Evolutionary conservation across 2,329 filamentous ascomycete genomes (phyloP).

Genomic region (Pseudovirgaria hyperparasitica): DNA sequence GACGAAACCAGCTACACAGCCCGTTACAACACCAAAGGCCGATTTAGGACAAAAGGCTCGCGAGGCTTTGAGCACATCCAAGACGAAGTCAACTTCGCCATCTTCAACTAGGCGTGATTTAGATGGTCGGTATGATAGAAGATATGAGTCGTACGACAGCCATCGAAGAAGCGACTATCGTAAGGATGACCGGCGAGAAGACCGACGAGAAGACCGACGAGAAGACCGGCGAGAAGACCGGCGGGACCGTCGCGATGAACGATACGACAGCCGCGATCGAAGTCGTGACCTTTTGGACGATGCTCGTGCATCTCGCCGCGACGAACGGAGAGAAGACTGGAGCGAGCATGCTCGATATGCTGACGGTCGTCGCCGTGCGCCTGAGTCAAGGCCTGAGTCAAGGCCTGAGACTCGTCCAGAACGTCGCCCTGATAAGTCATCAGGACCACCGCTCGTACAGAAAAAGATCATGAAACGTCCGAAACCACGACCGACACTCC

Average conservation of each 20-base stretch:
- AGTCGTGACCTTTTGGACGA: conserved; percentile 4
- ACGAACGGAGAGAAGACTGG: conserved; percentile 13
- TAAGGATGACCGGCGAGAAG: conserved; percentile 9
- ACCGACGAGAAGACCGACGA: conserved; percentile 11
- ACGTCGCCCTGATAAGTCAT: conserved; percentile 21
- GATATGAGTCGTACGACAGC: conserved; percentile 4
- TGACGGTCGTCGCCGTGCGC: conserved; percentile 14
- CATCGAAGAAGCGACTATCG: conserved; percentile 9
- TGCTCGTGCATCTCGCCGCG: conserved; percentile 14
- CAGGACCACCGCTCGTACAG: conserved; percentile 34
- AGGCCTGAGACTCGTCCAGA: conserved; percentile 25
- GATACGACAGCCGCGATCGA: conserved; percentile 8
- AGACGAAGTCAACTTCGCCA: conserved; percentile 25
- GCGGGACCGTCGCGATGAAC: conserved; percentile 9
- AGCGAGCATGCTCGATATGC: too few species aligned
- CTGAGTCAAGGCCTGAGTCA: conserved; percentile 12
- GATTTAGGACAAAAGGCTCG: conserved; percentile 28
- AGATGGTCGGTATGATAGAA: conserved; percentile 3
- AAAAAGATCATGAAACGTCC: conserved; percentile 55
- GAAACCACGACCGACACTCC: conserved; percentile 58
- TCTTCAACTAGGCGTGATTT: conserved; percentile 15
- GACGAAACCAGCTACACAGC: conserved; percentile 45
- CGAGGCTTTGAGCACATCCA: conserved; percentile 28
- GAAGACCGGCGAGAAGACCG: conserved; percentile 14
- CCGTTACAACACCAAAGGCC: conserved; percentile 37